Evolutionary conservation across 345 rosid genomes (phyloP), one percentile per base, ranked within the genome.

Genomic region (Noccaea bulbosa): DNA sequence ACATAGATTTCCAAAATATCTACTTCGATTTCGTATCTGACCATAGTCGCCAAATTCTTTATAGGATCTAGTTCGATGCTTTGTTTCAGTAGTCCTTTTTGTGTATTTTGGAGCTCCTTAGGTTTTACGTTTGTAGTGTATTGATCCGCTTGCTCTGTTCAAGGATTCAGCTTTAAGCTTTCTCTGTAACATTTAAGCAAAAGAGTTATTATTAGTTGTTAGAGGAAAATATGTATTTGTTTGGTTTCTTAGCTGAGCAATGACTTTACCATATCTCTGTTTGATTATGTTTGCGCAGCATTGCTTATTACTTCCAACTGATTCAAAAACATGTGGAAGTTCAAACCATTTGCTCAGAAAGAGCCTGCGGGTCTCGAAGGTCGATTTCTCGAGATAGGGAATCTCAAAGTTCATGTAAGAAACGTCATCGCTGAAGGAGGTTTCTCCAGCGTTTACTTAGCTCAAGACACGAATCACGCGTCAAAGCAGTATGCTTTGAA

Each of bases 341-440:
- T 95, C 78, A 95, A 95, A 73, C 83, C 88, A 1, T 90, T 95
- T 74, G 60, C 77, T 73, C 97, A 86, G 56, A 95, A 92, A 71
- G 99, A 95, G 67, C 85, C 87, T 20, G 73, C 81, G 4, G 94
- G 98, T 53, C 97, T 95, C 0, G 99, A 92, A 79, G 99, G 99
- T n/a, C 88, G 93, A 40, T 60, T 69, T 59, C 55, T 95, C 1
- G 99, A 95, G 52, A 82, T 95, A 57, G 97, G 90, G 61, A 88
- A 79, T 72, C 83, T 91, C 7, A 91, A 90, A 86, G 72, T 92
- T 73, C 91, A 88, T 40, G 81, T 95, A 43, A 85, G 82, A 27
- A 82, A 81, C 73, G 79, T 77, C 78, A 95, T 95, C 40, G 98
- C 98, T 1, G 98, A 92, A 79, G 98, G 98, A 53, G 98, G 99